Conservation (phyloP, 768 basidiomycete species). For the Gymnopilus junonius region DNA sequence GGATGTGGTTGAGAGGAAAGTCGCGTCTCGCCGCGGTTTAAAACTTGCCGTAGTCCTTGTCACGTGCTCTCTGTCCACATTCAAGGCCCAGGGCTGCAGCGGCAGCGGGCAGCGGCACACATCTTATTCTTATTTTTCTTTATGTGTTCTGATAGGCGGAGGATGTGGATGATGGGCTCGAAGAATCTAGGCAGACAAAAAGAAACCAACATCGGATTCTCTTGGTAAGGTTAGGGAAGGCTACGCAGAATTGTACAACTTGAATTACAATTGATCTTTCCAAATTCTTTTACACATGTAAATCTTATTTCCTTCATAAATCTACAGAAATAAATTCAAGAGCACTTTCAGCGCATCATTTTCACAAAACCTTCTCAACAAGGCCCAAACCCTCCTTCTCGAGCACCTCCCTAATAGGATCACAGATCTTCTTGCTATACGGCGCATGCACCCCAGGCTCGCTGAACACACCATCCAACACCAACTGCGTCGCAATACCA, state of each 20-base stretch:
- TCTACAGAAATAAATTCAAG: neutral
- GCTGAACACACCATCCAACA: slow-evolving; percentile 84
- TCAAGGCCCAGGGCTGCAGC: no score
- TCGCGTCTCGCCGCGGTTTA: neutral
- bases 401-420: slow-evolving; percentile 65
- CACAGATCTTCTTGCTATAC: slow-evolving; percentile 85
- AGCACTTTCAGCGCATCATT: no score
- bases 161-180: no score
- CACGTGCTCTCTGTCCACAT: no score
- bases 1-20: neutral
- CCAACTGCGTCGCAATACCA: slow-evolving; percentile 90
- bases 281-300: neutral
- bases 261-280: neutral
- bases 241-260: no score
- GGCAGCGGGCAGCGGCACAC: no score
- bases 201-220: no score
- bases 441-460: slow-evolving; percentile 85
- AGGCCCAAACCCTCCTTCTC: slow-evolving; percentile 80
- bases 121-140: no score
- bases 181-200: no score
- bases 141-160: no score
- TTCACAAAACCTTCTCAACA: slow-evolving; percentile 60
- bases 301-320: neutral
- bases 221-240: no score
- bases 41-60: neutral